These are phyloP conservation scores for Wallemia hederae DNA, from an alignment of 1,284 basidiomycete genomes.

Conservation along the genomic window DNA sequence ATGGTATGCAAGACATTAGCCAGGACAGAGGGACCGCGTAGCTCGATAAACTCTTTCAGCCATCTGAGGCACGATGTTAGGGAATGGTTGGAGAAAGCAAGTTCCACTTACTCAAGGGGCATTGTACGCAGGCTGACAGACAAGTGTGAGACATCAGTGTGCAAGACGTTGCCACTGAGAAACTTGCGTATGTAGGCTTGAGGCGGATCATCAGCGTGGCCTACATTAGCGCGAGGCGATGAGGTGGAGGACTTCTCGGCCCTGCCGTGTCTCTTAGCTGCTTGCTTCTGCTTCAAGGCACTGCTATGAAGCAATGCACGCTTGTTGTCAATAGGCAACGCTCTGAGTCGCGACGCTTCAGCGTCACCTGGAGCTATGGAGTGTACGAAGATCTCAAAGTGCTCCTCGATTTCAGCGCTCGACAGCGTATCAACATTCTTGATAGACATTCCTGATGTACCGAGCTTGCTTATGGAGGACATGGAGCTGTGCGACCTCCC, in stretches of 20 bases:
- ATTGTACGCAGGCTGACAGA: neutral
- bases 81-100: neutral
- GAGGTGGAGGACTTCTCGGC: neutral
- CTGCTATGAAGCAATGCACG: neutral
- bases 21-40: conserved; percentile 58
- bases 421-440: neutral
- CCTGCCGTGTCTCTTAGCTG: neutral
- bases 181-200: neutral
- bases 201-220: neutral
- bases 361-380: neutral
- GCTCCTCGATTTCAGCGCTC: neutral
- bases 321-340: neutral
- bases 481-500: neutral
- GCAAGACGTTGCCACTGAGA: neutral
- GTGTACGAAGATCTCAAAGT: neutral
- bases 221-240: neutral
- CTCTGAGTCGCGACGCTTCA: neutral
- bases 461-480: neutral
- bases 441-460: neutral
- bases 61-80: conserved; percentile 25
- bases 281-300: neutral
- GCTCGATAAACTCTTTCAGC: conserved; percentile 45
- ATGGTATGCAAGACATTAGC: conserved; percentile 48
- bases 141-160: neutral
- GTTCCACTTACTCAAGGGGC: neutral